These are phyloP conservation scores for Galerina sulciceps DNA, from an alignment of 768 basidiomycete genomes.

Conservation along the genomic window DNA sequence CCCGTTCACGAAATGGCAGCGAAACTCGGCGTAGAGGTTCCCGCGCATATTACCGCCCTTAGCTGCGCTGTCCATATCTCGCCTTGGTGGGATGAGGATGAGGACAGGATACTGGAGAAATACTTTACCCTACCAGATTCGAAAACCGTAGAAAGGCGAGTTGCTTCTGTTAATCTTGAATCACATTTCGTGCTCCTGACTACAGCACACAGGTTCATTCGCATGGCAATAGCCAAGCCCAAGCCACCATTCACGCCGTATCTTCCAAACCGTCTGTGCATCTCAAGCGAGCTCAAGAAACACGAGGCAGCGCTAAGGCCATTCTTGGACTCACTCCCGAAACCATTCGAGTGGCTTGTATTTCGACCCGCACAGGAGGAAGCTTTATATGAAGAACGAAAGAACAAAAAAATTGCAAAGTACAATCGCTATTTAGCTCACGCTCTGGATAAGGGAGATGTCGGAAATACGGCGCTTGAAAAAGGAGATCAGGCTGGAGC, in stretches of 20 bases:
- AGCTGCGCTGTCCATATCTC: no score
- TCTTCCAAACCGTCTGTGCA: conserved; percentile 9
- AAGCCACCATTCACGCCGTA: conserved; percentile 11
- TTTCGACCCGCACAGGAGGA: conserved; percentile 8
- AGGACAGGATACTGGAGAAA: background rate
- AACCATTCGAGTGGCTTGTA: conserved; percentile 12
- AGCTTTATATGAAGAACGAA: conserved; percentile 1
- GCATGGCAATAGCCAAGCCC: conserved; percentile 14
- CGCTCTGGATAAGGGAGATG: background rate
- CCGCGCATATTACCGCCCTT: no score
- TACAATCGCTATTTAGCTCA: background rate
- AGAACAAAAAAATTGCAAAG: conserved; percentile 3
- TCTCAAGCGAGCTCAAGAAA: conserved; percentile 14
- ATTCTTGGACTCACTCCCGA: conserved; percentile 19
- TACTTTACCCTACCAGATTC: background rate
- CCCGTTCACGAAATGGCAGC: no score
- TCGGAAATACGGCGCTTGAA: background rate
- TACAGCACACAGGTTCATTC: conserved; percentile 15
- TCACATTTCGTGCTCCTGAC: background rate
- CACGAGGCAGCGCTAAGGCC: conserved; percentile 10
- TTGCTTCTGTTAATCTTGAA: background rate
- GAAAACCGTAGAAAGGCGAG: background rate
- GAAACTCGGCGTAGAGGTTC: no score
- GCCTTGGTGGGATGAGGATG: no score
- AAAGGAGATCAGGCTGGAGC: background rate